Conservation (phyloP, 2,329 filamentous ascomycete species). For the Ambrosiella cleistominuta region DNA sequence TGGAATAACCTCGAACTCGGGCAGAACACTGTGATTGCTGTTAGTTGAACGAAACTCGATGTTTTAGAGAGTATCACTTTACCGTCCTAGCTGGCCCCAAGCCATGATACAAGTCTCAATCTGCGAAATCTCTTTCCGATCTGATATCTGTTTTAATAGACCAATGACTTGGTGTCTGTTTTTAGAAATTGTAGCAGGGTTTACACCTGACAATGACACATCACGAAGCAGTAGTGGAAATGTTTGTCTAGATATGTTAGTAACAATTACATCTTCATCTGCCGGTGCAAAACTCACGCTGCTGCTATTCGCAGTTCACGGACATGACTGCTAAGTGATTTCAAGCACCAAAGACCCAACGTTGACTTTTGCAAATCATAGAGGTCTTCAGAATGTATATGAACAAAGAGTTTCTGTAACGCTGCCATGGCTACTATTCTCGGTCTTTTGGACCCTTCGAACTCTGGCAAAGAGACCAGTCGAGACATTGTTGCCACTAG, state of each 20-base stretch:
- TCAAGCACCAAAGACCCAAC: slow-evolving; percentile 65
- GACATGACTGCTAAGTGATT: slow-evolving; percentile 64
- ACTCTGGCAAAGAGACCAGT: slow-evolving; percentile 27
- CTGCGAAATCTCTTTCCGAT: slow-evolving; percentile 46
- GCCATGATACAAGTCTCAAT: slow-evolving; percentile 75
- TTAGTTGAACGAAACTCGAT: slow-evolving; percentile 7
- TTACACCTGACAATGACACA: slow-evolving; percentile 15
- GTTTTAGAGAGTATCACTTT: slow-evolving; percentile 16
- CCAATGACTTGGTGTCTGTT: slow-evolving; percentile 37
- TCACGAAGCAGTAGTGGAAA: slow-evolving; percentile 44
- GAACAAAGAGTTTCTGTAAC: slow-evolving; percentile 50
- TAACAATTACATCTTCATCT: background rate
- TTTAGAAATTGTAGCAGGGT: slow-evolving; percentile 4
- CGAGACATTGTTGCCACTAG: slow-evolving; percentile 24
- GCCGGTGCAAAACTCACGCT: slow-evolving; percentile 29
- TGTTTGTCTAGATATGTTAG: slow-evolving; percentile 31
- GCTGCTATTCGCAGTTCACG: slow-evolving; percentile 73
- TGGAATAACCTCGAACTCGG: slow-evolving; percentile 71
- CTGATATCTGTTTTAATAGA: slow-evolving; percentile 54
- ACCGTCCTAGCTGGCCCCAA: slow-evolving; percentile 69
- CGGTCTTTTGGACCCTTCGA: slow-evolving; percentile 37
- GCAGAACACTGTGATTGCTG: slow-evolving; percentile 35
- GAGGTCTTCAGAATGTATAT: slow-evolving; percentile 40
- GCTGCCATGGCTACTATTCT: slow-evolving; percentile 56
- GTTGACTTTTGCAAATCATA: slow-evolving; percentile 50